Base-by-base conservation (phyloP, 2,329 filamentous ascomycete genomes). In the Trichoderma atrobrunneum region DNA sequence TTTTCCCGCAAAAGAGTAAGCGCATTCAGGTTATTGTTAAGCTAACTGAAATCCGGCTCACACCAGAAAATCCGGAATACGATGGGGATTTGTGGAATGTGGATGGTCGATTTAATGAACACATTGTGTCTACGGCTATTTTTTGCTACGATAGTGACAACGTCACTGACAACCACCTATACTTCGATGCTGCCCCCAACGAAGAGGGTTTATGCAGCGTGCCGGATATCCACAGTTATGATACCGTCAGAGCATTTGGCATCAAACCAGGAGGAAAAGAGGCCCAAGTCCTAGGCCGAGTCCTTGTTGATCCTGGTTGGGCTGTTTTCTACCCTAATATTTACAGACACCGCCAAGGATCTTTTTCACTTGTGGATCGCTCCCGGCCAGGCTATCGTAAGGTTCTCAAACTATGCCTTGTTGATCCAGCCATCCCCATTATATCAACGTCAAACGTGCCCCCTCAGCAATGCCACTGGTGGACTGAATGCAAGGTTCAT, bases 251-350 rank as follows among this genome's bases (percentile, higher is more conserved):
- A n/a, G n/a, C n/a, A n/a, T n/a, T n/a, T n/a, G n/a, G n/a, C n/a
- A n/a, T n/a, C n/a, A 30, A 34, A 5, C 3, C 32, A 5, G 10
- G 3, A 34, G 32, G 4, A 34, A 12, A 12, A 5, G 32, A 34
- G 2, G 6, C 2, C 16, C 39, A 43, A 10, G 3, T 5, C 7
- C 2, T 43, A n/a, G 39, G 39, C 2, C 39, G 39, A 11, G 4
- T 11, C 0, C 39, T n/a, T 21, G 2, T 2, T 1, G 7, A 5
- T 48, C 7, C 39, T 48, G 8, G 4, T 1, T 0, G 3, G 8
- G 39, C 39, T 11, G 18, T 48, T 11, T 48, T 48, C 39, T 48
- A 48, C 4, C 39, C 39, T 1, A 48, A 48, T 3, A 1, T 48
- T 21, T 48, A 48, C 18, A 48, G 39, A n/a, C 39, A 48, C 18